These are phyloP conservation scores for Apiospora kogelbergensis DNA, from an alignment of 2,329 filamentous ascomycete species.

Conservation along the genomic window DNA sequence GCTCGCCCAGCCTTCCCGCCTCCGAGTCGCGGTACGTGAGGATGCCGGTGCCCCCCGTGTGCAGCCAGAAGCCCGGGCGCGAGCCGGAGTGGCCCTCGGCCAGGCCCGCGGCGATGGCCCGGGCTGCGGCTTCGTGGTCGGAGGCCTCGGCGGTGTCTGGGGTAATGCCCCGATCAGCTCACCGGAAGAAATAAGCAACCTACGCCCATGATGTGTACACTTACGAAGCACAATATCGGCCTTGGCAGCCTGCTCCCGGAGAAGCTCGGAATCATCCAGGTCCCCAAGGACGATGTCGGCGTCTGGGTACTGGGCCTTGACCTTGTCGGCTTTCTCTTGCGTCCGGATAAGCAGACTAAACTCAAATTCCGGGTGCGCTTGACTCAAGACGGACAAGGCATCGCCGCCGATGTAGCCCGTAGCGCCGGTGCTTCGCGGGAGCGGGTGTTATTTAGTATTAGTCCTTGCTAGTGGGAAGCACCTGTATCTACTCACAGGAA, in stretches of 20 bases:
- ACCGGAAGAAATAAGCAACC: not conserved
- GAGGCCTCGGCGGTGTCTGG: constrained; percentile 43
- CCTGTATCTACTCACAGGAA: constrained; percentile 4
- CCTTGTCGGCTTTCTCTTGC: constrained; percentile 13
- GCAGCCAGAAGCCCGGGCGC: constrained; percentile 49
- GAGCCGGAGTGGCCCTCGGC: constrained; percentile 43
- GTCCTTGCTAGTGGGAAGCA: not conserved
- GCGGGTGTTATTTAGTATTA: constrained; percentile 1
- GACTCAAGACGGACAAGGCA: constrained; percentile 9
- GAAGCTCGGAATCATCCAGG: constrained; percentile 10
- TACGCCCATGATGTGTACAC: not conserved
- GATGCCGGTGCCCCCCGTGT: constrained; percentile 57
- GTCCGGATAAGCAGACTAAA: constrained; percentile 13
- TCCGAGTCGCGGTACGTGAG: constrained; percentile 49
- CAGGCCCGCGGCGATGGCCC: constrained; percentile 45
- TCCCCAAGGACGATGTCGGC: constrained; percentile 9
- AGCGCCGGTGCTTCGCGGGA: constrained; percentile 7
- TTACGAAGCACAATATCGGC: constrained; percentile 16
- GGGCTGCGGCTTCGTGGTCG: constrained; percentile 43
- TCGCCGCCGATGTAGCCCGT: constrained; percentile 17
- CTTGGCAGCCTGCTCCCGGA: constrained; percentile 12
- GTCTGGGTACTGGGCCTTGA: constrained; percentile 12
- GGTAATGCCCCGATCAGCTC: not conserved
- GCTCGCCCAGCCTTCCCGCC: constrained; percentile 43
- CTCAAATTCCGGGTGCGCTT: constrained; percentile 14